Percentiles rank a stretch among this genome's conserved stretches.
phyloP scores from a whole-genome alignment of 352 stramenopile species.

The Aphanomyces invadans region DNA sequence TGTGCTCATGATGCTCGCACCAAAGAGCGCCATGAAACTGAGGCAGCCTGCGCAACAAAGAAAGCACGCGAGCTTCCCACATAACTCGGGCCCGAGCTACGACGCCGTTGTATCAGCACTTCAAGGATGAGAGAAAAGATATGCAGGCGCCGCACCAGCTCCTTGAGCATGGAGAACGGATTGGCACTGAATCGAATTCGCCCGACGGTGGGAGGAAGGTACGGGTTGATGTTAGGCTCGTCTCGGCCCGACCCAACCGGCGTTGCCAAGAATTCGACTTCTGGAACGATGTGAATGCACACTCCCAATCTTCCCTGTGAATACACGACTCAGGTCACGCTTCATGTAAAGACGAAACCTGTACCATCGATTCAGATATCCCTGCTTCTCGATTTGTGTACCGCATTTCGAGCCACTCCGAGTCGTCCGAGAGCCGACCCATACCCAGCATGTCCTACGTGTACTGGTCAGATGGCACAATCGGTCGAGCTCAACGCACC shows the following conservation, averaged over 20 bases:
- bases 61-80: conserved; percentile 36
- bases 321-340: not conserved
- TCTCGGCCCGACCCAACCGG: conserved; percentile 71
- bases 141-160: no score
- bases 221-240: conserved; percentile 86
- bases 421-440: conserved; percentile 61
- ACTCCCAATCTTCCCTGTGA: conserved; percentile 46
- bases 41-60: conserved; percentile 53
- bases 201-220: conserved; percentile 79
- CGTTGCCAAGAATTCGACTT: conserved; percentile 64
- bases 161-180: conserved; percentile 69
- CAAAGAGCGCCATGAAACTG: conserved; percentile 57
- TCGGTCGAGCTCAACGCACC: conserved; percentile 22
- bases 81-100: conserved; percentile 49
- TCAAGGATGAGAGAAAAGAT: no score
- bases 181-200: conserved; percentile 77
- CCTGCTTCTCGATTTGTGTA: conserved; percentile 65
- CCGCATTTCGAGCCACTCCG: conserved; percentile 66
- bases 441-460: conserved; percentile 64
- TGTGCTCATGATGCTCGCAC: conserved; percentile 69
- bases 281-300: conserved; percentile 74
- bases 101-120: no score
- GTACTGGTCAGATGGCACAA: no score
- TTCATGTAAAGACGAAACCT: no score
- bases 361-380: conserved; percentile 55